A percentile compares a stretch with the other conserved stretches of the same genome.
These are phyloP conservation scores for Ceratobasidium papillatum DNA, from an alignment of 1,284 basidiomycete species.

Conservation along the genomic window DNA sequence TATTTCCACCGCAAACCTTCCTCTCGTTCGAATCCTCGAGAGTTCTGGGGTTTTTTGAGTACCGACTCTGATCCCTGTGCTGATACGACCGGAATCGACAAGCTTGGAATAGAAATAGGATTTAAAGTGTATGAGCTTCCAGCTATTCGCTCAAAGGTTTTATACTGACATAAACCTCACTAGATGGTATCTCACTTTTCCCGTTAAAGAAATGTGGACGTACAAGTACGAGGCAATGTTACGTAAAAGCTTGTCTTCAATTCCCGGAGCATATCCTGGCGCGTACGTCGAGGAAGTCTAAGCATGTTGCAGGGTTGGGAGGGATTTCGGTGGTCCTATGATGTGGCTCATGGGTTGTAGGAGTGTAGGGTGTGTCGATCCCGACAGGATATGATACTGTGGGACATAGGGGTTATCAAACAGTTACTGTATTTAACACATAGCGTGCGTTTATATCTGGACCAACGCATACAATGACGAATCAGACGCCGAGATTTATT, in stretches of 20 bases:
- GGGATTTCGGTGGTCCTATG: too few relatives aligned
- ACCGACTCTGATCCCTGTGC: not conserved
- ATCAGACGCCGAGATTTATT: too few relatives aligned
- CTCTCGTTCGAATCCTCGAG: not conserved
- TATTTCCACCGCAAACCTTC: not conserved
- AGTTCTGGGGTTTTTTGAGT: slow-evolving; percentile 5
- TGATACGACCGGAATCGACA: not conserved
- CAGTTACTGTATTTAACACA: too few relatives aligned
- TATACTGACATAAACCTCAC: not conserved
- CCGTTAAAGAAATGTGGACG: not conserved
- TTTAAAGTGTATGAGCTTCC: not conserved
- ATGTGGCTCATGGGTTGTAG: too few relatives aligned
- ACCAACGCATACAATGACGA: too few relatives aligned
- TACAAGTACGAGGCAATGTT: not conserved
- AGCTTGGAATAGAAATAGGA: not conserved
- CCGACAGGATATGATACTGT: too few relatives aligned
- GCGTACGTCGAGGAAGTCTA: not conserved
- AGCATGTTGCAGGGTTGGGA: not conserved
- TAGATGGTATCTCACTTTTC: not conserved
- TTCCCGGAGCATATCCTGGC: not conserved
- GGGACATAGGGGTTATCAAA: too few relatives aligned
- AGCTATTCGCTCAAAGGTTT: not conserved
- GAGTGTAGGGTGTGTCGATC: too few relatives aligned
- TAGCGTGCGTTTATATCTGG: too few relatives aligned
- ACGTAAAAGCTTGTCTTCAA: not conserved